Base-by-base conservation (phyloP, 2,329 filamentous ascomycete species). In the Colletotrichum tabaci region DNA sequence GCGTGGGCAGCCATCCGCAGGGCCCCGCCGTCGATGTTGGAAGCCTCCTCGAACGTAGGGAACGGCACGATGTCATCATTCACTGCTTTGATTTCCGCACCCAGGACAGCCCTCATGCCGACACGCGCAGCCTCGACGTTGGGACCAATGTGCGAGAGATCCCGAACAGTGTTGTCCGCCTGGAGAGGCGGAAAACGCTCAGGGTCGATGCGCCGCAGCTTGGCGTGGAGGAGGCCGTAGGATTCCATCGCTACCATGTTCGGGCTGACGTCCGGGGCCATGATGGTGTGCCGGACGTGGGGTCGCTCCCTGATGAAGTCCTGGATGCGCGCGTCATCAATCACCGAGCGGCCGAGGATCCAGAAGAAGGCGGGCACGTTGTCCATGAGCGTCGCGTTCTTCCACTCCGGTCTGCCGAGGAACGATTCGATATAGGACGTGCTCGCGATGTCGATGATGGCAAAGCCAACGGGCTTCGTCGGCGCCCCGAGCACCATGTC, bases 401-500 rank as follows among this genome's bases (percentile, higher is more conserved):
- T 83, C 91, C 93, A 95, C 80, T 98, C 96, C 3, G 91, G 87
- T 42, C 94, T 89, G 46, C 85, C 84, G 53, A 97, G 76, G 63
- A 98, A 86, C 7, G 88, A 82, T 15, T 92, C 89, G 35, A 98
- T 83, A 77, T 96, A 95, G 9, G 90, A 89, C 1, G 80, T 73
- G 16, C 91, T 88, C 1, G 94, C 94, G 9, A 99, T 80, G 75
- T 98, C 95, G 50, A 97, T 85, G 9, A 99, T 86, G 10, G 93
- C 92, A 74, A 98, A 86, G 2, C 94, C 95, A 66, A 87, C 89
- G 13, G 95, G 95, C 7, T 88, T 86, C 66, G 90, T 87, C 3
- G 87, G 82, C 13, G 91, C 85, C 1, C 88, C 94, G 62, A 99
- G 78, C 1, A 98, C 95, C 92, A 97, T 96, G 0, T 96, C 93